These are phyloP conservation scores for Verticillium dahliae DNA, from an alignment of 2,329 filamentous ascomycete genomes.

Conservation along the genomic window DNA sequence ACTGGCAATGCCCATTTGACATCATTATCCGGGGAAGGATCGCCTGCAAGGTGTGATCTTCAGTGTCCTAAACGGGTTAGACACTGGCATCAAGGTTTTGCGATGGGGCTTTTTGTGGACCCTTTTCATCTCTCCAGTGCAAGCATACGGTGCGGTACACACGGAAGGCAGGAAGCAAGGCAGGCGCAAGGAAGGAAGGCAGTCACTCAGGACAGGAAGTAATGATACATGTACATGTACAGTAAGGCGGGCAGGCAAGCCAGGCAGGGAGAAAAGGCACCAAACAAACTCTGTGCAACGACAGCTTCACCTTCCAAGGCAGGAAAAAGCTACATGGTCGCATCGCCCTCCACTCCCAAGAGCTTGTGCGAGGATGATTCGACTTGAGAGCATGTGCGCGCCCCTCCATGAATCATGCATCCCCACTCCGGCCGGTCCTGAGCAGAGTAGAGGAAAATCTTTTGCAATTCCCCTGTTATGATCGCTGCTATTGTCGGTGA, in stretches of 20 bases:
- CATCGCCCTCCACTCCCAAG: not conserved
- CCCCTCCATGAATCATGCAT: not conserved
- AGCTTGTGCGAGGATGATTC: not conserved
- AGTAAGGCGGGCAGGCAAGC: too few species aligned
- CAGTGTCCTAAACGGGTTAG: not conserved
- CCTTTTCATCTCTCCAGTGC: not conserved
- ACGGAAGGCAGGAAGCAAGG: too few species aligned
- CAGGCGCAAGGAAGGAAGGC: not conserved
- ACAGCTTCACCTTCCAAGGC: not conserved
- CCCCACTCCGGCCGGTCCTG: not conserved
- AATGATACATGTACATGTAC: too few species aligned
- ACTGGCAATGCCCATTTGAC: not conserved
- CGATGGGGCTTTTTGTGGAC: not conserved
- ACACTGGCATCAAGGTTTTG: not conserved
- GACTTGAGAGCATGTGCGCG: not conserved
- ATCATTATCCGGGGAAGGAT: not conserved
- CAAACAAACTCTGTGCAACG: too few species aligned
- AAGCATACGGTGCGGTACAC: too few species aligned
- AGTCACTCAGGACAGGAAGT: too few species aligned
- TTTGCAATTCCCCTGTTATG: not conserved
- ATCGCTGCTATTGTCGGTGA: not conserved
- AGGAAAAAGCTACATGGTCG: not conserved
- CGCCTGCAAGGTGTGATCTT: not conserved
- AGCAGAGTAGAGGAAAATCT: not conserved
- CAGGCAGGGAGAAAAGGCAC: too few species aligned